Percentiles rank a stretch among this genome's conserved stretches.
These are phyloP conservation scores for Trichoderma sp. DNA, from an alignment of 2,329 filamentous ascomycete species.

Conservation along the genomic window DNA sequence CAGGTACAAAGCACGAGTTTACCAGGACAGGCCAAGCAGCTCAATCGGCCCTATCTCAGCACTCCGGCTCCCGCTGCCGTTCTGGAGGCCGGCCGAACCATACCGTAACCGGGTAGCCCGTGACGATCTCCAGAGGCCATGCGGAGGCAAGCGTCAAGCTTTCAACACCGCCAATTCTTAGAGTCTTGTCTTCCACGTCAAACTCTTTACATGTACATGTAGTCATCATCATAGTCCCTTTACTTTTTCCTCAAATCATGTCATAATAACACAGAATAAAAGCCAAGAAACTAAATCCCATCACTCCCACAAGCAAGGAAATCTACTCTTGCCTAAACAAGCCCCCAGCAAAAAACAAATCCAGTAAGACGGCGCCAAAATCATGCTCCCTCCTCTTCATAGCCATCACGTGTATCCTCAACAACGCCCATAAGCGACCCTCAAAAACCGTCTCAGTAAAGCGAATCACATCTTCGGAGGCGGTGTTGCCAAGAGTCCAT, in stretches of 20 bases:
- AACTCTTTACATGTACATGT: not conserved
- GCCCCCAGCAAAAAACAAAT: not conserved
- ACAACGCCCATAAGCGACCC: not conserved
- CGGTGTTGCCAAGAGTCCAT: slow-evolving; percentile 11
- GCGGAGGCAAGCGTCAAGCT: not conserved
- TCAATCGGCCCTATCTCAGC: slow-evolving; percentile 21
- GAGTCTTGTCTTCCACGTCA: not conserved
- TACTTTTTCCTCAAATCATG: not conserved
- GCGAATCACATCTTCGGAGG: not conserved
- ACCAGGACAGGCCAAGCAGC: not conserved
- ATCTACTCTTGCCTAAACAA: not conserved
- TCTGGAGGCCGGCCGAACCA: not conserved
- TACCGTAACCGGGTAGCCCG: not conserved
- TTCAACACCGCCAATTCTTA: not conserved
- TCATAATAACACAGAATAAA: not conserved
- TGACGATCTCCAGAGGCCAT: not conserved
- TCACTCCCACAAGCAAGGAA: not conserved
- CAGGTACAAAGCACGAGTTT: slow-evolving; percentile 1
- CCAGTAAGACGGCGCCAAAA: not conserved
- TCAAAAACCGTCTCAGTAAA: no score
- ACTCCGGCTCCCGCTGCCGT: not conserved
- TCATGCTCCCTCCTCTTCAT: not conserved
- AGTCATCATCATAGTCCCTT: not conserved
- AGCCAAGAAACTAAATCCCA: not conserved
- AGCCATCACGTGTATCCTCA: not conserved